Percentiles rank a stretch among this genome's conserved stretches.
These are phyloP conservation scores for Botrytis aclada DNA, from an alignment of 2,329 filamentous ascomycete species.

Conservation along the genomic window DNA sequence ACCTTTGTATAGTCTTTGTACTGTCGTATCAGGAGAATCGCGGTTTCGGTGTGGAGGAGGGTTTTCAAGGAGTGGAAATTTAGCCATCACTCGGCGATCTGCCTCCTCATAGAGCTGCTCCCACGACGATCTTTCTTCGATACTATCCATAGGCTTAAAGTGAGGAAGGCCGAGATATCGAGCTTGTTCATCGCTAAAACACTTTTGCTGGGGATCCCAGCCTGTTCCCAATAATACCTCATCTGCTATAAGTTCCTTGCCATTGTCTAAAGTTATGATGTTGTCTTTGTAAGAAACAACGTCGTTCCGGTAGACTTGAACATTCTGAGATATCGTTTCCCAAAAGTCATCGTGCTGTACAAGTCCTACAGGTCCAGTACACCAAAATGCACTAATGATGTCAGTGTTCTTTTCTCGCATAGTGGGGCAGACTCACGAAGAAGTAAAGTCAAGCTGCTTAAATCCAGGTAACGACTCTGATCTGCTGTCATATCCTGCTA, in stretches of 20 bases:
- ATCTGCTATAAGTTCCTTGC: background rate
- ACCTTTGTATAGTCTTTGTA: conserved; percentile 21
- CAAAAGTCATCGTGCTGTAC: conserved; percentile 35
- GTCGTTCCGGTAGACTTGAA: conserved; percentile 13
- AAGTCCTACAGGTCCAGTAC: conserved; percentile 33
- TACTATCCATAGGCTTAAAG: background rate
- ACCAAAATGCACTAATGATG: conserved; percentile 28
- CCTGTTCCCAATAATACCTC: conserved; percentile 2
- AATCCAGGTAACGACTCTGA: background rate
- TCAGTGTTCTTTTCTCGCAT: background rate
- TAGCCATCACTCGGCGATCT: conserved; percentile 7
- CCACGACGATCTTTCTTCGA: conserved; percentile 21
- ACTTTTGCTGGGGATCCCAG: background rate
- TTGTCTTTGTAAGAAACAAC: conserved; percentile 20
- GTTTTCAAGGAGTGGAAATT: conserved; percentile 16
- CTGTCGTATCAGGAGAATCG: background rate
- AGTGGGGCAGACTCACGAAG: background rate
- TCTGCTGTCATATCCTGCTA: conserved; percentile 3
- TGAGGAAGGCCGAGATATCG: background rate
- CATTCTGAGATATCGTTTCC: conserved; percentile 31
- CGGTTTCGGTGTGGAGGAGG: conserved; percentile 12
- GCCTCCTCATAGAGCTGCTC: conserved; percentile 25
- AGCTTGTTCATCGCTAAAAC: background rate
- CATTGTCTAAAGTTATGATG: background rate
- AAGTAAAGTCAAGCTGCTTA: background rate